Conservation (phyloP, 768 basidiomycete species). For the Boletus bicolor region DNA sequence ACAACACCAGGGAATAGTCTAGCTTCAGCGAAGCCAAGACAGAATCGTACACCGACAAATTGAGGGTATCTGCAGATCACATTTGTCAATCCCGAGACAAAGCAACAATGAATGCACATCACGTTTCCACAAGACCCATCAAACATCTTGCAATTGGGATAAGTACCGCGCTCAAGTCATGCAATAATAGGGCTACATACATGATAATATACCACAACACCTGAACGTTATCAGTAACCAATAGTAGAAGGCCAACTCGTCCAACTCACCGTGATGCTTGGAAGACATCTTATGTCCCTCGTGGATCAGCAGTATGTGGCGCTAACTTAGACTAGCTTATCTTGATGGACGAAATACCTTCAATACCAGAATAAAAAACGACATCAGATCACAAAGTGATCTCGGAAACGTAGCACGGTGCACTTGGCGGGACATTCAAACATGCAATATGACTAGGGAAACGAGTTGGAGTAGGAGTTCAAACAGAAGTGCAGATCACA, state of each 20-base stretch:
- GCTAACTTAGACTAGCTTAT: slow-evolving; percentile 28
- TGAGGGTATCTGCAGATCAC: slow-evolving; percentile 51
- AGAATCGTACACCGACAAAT: slow-evolving; percentile 54
- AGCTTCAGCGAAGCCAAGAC: slow-evolving; percentile 65
- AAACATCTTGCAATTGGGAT: slow-evolving; percentile 41
- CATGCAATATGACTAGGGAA: slow-evolving; percentile 26
- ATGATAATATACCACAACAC: slow-evolving; percentile 50
- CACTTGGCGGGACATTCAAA: slow-evolving; percentile 34
- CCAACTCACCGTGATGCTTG: slow-evolving; percentile 54
- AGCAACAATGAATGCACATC: background rate
- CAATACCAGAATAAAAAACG: slow-evolving; percentile 36
- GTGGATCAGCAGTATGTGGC: background rate
- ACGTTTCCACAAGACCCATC: slow-evolving; percentile 42
- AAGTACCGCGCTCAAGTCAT: background rate
- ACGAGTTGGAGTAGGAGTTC: background rate
- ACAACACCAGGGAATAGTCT: slow-evolving; percentile 72
- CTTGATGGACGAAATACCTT: slow-evolving; percentile 64
- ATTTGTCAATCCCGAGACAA: background rate
- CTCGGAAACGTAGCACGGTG: background rate
- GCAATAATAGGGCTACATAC: too few species aligned
- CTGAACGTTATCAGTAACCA: slow-evolving; percentile 31
- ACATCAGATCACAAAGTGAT: background rate
- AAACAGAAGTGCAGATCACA: slow-evolving; percentile 16
- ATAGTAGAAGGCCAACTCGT: background rate
- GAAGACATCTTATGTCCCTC: slow-evolving; percentile 48